Conservation (phyloP, 441 rosid species). For the Corymbia calophylla region DNA sequence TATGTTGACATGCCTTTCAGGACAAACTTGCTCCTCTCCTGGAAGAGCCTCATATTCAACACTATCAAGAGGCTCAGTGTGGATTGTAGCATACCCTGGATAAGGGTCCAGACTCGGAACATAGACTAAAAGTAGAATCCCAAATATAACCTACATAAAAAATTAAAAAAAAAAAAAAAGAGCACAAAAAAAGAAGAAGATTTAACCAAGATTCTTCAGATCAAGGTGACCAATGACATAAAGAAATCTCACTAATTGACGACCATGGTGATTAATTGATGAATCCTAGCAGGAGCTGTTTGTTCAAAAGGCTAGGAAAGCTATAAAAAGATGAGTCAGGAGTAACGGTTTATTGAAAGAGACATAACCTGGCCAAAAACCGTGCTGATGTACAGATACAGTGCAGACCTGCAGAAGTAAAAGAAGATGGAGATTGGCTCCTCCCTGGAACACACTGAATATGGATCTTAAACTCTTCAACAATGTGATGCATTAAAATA, state of each 20-base stretch:
- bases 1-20: constrained; percentile 73
- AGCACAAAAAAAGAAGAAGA: background rate
- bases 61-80: constrained; percentile 41
- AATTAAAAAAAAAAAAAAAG: background rate
- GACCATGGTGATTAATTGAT: background rate
- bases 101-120: constrained; percentile 82
- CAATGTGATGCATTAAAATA: background rate
- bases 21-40: constrained; percentile 84
- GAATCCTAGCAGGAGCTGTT: background rate
- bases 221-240: background rate
- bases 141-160: constrained; percentile 67
- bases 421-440: background rate
- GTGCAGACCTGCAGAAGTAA: constrained; percentile 51
- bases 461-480: background rate
- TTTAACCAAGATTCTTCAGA: background rate
- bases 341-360: background rate
- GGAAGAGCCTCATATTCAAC: constrained; percentile 86
- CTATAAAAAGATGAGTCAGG: background rate
- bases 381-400: constrained; percentile 71
- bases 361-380: constrained; percentile 72
- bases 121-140: constrained; percentile 67
- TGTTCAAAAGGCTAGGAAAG: background rate
- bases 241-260: background rate
- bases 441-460: background rate
- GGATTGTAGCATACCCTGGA: constrained; percentile 74